Percentiles rank a stretch among this genome's conserved stretches.
These are phyloP conservation scores for Pyricularia sp. DNA, from an alignment of 2,329 filamentous ascomycete species.

Conservation along the genomic window DNA sequence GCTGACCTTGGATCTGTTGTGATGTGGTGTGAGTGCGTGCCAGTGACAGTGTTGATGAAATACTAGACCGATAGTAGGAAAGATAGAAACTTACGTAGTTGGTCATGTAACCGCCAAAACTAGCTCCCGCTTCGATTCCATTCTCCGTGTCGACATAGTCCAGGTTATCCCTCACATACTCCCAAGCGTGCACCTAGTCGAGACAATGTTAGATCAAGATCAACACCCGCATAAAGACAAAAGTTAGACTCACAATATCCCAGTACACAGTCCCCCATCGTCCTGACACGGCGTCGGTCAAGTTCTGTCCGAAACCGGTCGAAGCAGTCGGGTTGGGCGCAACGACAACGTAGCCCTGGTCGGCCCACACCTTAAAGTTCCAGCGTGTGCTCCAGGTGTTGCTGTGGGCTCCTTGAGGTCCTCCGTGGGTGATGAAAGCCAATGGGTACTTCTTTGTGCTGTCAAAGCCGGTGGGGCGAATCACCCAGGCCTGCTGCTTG, in stretches of 20 bases:
- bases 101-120: constrained; percentile 48
- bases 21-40: neutral
- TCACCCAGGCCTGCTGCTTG: constrained; percentile 22
- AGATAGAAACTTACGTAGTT: constrained; percentile 27
- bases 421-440: constrained; percentile 44
- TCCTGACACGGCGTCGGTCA: constrained; percentile 40
- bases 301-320: constrained; percentile 42
- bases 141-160: constrained; percentile 39
- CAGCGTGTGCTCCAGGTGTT: constrained; percentile 43
- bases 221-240: neutral
- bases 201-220: neutral
- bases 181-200: constrained; percentile 30
- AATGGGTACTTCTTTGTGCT: constrained; percentile 38
- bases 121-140: constrained; percentile 41
- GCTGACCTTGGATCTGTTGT: constrained; percentile 36
- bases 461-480: constrained; percentile 22
- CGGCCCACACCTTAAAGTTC: constrained; percentile 45
- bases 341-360: constrained; percentile 46
- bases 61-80: too few relatives aligned
- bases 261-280: constrained; percentile 44
- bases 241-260: constrained; percentile 29
- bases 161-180: constrained; percentile 40
- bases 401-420: constrained; percentile 41
- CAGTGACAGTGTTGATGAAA: neutral
- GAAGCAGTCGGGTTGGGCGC: constrained; percentile 45